Base-by-base conservation (phyloP, 768 basidiomycete species). In the Cubamyces lactineus region DNA sequence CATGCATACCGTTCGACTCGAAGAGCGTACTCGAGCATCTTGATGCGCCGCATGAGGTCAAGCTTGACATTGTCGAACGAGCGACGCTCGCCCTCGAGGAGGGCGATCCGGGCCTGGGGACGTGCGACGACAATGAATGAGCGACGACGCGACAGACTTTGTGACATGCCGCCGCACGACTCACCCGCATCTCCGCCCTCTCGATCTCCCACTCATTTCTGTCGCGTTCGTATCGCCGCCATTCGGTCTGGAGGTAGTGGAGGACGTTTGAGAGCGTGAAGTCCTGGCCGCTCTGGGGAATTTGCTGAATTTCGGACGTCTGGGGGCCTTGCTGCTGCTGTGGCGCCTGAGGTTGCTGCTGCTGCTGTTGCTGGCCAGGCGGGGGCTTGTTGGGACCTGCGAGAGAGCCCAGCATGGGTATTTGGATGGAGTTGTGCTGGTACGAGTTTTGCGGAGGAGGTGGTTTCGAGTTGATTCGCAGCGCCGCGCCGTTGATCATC, bases 161-260 rank as follows among this genome's bases (percentile, higher is more conserved):
- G 7, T 16, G 38, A 26, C 56, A 53, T 46, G 52, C 42, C 38
- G 53, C 24, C 12, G 17, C 42, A 59, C 64, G 45, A 86, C 92
- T 70, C 66, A 95, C 94, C 83, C 96, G 84, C 96, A 98, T 98
- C 77, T 98, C 97, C 34, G 97, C 97, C 68, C 97, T 83, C 77
- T 98, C 97, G 70, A 99, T 99, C 82, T 99, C 97, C 96, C 96
- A 99, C 78, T 99, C 97, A 74, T 99, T 99, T 71, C 96, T 84
- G 79, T 99, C 97, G 74, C 96, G 88, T 76, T 98, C 97, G 72
- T 97, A 98, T 62, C 93, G 84, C 64, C 97, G 84, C 94, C 96
- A 98, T 80, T 99, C 97, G 21, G 93, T 94, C 79, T 99, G 97
- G 53, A 98, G 83, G 75, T 94, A 99, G 79, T 99, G 97, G 64